Evolutionary conservation across 371 early-diverging fungal genomes (phyloP).

Genomic region (Mortierella sp.): DNA sequence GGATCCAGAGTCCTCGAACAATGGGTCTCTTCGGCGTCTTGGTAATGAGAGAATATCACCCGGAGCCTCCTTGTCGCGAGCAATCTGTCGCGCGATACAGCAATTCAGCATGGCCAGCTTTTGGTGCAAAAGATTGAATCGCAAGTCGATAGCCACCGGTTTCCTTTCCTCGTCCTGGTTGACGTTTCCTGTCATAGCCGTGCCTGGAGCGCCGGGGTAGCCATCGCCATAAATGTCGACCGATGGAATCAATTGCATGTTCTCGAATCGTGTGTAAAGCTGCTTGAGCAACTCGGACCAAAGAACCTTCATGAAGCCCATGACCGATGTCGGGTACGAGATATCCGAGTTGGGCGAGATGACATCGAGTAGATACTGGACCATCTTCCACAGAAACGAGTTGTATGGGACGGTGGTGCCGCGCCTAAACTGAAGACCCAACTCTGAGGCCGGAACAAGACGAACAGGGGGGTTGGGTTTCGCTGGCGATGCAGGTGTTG

Average conservation of each 20-base stretch:
- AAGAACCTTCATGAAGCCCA: constrained; percentile 71
- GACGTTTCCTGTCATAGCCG: constrained; percentile 1
- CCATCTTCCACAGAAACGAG: constrained; percentile 79
- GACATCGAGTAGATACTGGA: constrained; percentile 65
- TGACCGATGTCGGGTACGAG: constrained; percentile 57
- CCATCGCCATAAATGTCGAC: constrained; percentile 53
- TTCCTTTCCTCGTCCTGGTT: constrained; percentile 24
- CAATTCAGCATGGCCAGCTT: constrained; percentile 92
- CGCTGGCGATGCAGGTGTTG: neutral
- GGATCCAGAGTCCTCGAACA: too few relatives aligned
- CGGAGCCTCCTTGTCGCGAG: constrained; percentile 33
- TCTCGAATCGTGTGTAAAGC: constrained; percentile 77
- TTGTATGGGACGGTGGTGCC: constrained; percentile 70
- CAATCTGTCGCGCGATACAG: constrained; percentile 72
- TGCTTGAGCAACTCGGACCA: constrained; percentile 75
- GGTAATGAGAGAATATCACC: constrained; percentile 15
- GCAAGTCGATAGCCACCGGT: constrained; percentile 73
- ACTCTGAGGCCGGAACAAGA: constrained; percentile 52
- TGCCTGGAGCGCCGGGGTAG: constrained; percentile 9
- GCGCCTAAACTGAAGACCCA: constrained; percentile 61
- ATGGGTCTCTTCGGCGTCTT: constrained; percentile 15
- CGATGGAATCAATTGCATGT: constrained; percentile 63
- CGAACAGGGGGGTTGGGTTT: neutral
- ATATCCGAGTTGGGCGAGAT: constrained; percentile 58
- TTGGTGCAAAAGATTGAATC: constrained; percentile 82